phyloP scores from a whole-genome alignment of 345 rosid genomes.

The Luvunga scandens region DNA sequence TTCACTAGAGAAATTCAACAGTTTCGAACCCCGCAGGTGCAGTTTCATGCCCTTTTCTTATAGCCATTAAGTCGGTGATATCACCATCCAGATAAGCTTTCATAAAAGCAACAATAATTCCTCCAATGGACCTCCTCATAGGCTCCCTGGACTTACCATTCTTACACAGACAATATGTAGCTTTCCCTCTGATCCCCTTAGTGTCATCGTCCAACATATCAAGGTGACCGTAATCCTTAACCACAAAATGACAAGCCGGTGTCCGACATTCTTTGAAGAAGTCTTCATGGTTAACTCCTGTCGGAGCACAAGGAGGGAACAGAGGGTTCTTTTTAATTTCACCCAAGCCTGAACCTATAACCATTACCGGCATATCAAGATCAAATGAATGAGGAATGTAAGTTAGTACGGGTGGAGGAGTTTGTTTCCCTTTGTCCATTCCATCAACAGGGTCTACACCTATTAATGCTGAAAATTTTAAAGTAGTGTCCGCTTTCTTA shows the following conservation, averaged over 20 bases:
- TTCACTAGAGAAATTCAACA: slow-evolving; percentile 34
- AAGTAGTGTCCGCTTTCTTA: slow-evolving; percentile 28
- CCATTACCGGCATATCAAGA: slow-evolving; percentile 56
- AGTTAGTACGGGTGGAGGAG: slow-evolving; percentile 71
- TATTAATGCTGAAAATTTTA: slow-evolving; percentile 58
- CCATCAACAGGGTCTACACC: slow-evolving; percentile 93
- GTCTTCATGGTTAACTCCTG: slow-evolving; percentile 67
- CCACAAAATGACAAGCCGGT: slow-evolving; percentile 74
- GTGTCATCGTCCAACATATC: slow-evolving; percentile 87
- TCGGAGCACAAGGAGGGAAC: slow-evolving; percentile 78
- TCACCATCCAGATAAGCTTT: slow-evolving; percentile 59
- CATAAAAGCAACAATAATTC: slow-evolving; percentile 62
- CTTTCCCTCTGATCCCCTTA: slow-evolving; percentile 53
- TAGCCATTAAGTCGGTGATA: slow-evolving; percentile 39
- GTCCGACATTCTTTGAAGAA: slow-evolving; percentile 61
- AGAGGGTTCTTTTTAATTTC: slow-evolving; percentile 43
- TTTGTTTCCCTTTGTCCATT: slow-evolving; percentile 61
- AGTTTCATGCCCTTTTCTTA: slow-evolving; percentile 47
- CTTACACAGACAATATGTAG: slow-evolving; percentile 64
- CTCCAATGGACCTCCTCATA: slow-evolving; percentile 78
- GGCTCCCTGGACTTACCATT: slow-evolving; percentile 72
- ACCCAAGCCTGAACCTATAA: slow-evolving; percentile 79
- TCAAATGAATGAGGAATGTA: slow-evolving; percentile 64
- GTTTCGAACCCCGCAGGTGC: slow-evolving; percentile 56
- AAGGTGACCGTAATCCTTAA: slow-evolving; percentile 69